Base-by-base conservation (phyloP, 345 rosid species). In the Sisymbrium altissimum region DNA sequence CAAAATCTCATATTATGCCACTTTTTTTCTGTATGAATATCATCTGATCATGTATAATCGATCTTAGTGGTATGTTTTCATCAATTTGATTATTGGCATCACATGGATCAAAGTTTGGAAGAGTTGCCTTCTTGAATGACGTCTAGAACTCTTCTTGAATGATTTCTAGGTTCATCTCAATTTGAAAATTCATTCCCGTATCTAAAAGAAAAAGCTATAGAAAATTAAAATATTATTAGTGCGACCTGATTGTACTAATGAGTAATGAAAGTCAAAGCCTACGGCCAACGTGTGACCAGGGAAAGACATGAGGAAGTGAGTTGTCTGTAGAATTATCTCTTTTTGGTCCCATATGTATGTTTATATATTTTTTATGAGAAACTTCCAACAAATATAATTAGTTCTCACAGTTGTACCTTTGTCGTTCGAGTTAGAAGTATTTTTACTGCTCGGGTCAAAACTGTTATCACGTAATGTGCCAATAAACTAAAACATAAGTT, bases 11-110 rank as follows among this genome's bases (percentile, higher is more conserved):
- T 52, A 61, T 60, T 52, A 50, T 60, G 73, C 14, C 39, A 32
- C 39, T 41, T 64, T 41, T 64, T 40, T 41, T 53, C 39, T 49
- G 63, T 75, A 66, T 32, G 30, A 64, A 15, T 36, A 44, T 64
- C 49, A 43, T 72, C 13, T 17, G 19, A 8, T 62, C 21, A 17
- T 71, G 23, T 60, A 32, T 55, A 8, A 38, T n/a, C 23, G 44
- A 19, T 48, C 9, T 19, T 46, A 7, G 19, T 32, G 15, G 3
- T 19, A 2, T 36, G 11, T 11, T 32, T 32, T 32, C 35, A 35
- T 35, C 38, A 35, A 7, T 30, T n/a, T 63, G 25, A 25, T 62
- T 14, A 43, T 39, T 64, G 40, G 41, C 69, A 17, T 64, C 43
- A 46, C 23, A 63, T 15, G n/a, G 15, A 44, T 44, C 17, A 44